Evolutionary conservation across 2,329 filamentous ascomycete species (phyloP).

Genomic region (Alternaria conjuncta): DNA sequence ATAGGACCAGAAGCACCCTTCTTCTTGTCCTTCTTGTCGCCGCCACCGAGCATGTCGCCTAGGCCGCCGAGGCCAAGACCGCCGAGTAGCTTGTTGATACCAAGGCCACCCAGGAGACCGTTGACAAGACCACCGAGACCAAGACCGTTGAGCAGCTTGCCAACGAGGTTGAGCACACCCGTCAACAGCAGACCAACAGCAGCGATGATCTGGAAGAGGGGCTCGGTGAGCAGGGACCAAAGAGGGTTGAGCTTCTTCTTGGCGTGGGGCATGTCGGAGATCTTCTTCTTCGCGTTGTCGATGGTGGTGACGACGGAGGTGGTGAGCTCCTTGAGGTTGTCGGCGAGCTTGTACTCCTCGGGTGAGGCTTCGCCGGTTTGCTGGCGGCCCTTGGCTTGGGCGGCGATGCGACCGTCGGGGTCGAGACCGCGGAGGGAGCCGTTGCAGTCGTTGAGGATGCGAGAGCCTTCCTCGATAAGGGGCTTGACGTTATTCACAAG

Average conservation of each 20-base stretch:
- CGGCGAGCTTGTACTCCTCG: conserved; percentile 84
- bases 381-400: conserved; percentile 82
- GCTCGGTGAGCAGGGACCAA: conserved; percentile 82
- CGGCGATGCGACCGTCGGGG: conserved; percentile 83
- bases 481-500: conserved; percentile 87
- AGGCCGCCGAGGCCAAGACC: conserved; percentile 70
- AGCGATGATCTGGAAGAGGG: conserved; percentile 89
- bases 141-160: conserved; percentile 78
- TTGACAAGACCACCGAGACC: conserved; percentile 84
- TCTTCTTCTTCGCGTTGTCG: conserved; percentile 85
- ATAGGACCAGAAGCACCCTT: conserved; percentile 48
- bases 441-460: conserved; percentile 84
- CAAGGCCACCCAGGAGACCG: conserved; percentile 76
- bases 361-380: conserved; percentile 77
- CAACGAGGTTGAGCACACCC: conserved; percentile 85
- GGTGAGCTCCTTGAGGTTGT: conserved; percentile 84
- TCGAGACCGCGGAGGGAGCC: conserved; percentile 86
- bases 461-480: conserved; percentile 83
- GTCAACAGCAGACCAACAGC: conserved; percentile 82
- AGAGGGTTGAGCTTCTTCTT: conserved; percentile 95
- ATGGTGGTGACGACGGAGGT: conserved; percentile 81
- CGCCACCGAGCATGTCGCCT: conserved; percentile 60
- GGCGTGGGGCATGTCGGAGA: conserved; percentile 88
- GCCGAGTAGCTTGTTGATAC: conserved; percentile 75
- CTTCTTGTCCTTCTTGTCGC: conserved; percentile 59